A percentile compares a stretch with the other conserved stretches of the same genome.
These are phyloP conservation scores for Cardamine resedifolia DNA, from an alignment of 345 rosid genomes.

Conservation along the genomic window DNA sequence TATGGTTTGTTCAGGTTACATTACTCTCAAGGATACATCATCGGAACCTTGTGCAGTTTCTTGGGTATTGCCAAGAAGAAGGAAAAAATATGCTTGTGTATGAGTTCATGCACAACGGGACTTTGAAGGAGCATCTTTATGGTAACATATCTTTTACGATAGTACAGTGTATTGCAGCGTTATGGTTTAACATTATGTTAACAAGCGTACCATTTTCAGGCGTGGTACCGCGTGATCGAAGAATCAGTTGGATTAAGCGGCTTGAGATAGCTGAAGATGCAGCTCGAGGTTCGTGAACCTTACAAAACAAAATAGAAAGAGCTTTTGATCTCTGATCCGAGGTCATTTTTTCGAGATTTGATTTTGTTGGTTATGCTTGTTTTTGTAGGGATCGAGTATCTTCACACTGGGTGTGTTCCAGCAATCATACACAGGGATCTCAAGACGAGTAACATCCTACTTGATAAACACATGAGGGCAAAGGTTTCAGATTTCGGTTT, in stretches of 20 bases:
- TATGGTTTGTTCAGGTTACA: slow-evolving; percentile 58
- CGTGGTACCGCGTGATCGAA: slow-evolving; percentile 54
- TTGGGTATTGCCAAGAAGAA: slow-evolving; percentile 95
- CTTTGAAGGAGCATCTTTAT: slow-evolving; percentile 97
- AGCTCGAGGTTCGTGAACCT: slow-evolving; percentile 61
- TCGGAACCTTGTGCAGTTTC: slow-evolving; percentile 93
- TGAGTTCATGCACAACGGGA: slow-evolving; percentile 96
- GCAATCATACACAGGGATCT: slow-evolving; percentile 94
- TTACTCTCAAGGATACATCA: slow-evolving; percentile 99
- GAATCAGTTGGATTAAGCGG: slow-evolving; percentile 86
- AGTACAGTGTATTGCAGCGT: neutral
- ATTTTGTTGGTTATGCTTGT: slow-evolving; percentile 8
- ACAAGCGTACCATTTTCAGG: slow-evolving; percentile 41
- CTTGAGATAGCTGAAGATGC: slow-evolving; percentile 98
- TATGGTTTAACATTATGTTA: neutral
- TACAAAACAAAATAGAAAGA: neutral
- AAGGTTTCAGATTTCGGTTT: slow-evolving; percentile 98
- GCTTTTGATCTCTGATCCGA: neutral
- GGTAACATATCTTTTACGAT: slow-evolving; percentile 46
- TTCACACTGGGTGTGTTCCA: slow-evolving; percentile 96
- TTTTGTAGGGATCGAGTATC: slow-evolving; percentile 90
- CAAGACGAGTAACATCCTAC: slow-evolving; percentile 93
- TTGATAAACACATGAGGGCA: slow-evolving; percentile 80
- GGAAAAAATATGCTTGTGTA: slow-evolving; percentile 86
- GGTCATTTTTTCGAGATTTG: neutral